Evolutionary conservation across 495 filamentous ascomycete species (phyloP).

Genomic region (Hypomontagnella submonticulosa): DNA sequence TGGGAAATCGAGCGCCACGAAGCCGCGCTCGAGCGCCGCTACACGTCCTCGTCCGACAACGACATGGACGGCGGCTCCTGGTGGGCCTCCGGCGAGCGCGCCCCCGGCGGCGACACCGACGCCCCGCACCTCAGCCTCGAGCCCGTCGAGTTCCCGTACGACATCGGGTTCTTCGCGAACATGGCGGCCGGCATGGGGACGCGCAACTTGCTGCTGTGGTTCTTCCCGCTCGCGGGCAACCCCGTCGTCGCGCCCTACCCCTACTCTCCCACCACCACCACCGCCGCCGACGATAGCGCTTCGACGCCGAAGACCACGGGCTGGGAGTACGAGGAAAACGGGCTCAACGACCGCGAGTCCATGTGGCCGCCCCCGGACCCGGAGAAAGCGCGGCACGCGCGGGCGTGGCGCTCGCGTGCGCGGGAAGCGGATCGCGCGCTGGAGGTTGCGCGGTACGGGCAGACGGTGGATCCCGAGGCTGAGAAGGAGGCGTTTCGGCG

Average conservation of each 20-base stretch:
- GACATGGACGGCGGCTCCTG: constrained; percentile 61
- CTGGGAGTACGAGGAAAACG: constrained; percentile 82
- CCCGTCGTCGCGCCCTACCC: constrained; percentile 43
- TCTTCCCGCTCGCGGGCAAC: constrained; percentile 58
- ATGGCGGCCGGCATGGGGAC: constrained; percentile 79
- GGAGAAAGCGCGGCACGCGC: constrained; percentile 73
- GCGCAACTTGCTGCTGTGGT: constrained; percentile 58
- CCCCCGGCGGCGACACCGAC: constrained; percentile 39
- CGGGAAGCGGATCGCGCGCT: constrained; percentile 33
- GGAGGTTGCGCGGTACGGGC: constrained; percentile 60
- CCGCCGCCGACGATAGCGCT: neutral
- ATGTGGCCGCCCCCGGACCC: constrained; percentile 92
- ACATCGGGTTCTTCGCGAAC: constrained; percentile 87
- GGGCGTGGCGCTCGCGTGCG: constrained; percentile 49
- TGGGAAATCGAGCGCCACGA: constrained; percentile 94
- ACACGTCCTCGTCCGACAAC: constrained; percentile 66
- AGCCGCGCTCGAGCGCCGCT: constrained; percentile 72
- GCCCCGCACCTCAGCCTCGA: constrained; percentile 60
- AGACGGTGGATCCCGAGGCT: constrained; percentile 58
- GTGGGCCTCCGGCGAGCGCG: constrained; percentile 35
- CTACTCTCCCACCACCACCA: neutral
- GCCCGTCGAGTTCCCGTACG: constrained; percentile 88
- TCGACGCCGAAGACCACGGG: constrained; percentile 54
- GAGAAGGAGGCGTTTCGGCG: constrained; percentile 59
- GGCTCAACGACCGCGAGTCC: constrained; percentile 75